Conservation (phyloP, 2,329 filamentous ascomycete genomes). For the Colletotrichum zoysiae region DNA sequence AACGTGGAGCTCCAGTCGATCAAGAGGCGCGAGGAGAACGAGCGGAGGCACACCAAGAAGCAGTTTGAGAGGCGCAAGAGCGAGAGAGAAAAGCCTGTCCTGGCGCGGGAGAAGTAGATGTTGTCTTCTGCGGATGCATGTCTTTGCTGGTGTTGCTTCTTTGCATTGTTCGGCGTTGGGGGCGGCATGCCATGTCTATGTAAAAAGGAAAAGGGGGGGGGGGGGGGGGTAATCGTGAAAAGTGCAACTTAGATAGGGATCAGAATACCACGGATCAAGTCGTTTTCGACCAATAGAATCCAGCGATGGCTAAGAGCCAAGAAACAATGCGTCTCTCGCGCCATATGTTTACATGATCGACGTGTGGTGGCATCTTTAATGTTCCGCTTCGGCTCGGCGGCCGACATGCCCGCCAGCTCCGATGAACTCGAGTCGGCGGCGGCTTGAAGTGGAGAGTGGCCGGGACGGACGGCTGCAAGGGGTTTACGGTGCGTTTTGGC, state of each 20-base stretch:
- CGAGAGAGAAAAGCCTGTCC: conserved; percentile 93
- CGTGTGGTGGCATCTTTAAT: neutral
- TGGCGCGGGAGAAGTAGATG: conserved; percentile 71
- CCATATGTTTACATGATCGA: too few relatives aligned
- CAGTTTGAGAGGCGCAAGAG: conserved; percentile 78
- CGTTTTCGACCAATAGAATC: conserved; percentile 15
- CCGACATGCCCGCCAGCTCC: conserved; percentile 30
- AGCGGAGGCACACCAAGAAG: conserved; percentile 90
- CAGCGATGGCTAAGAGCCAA: conserved; percentile 12
- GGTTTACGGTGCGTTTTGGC: conserved; percentile 27
- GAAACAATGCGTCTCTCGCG: neutral
- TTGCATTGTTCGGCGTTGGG: conserved; percentile 43
- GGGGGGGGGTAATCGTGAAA: conserved; percentile 33
- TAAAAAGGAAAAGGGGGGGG: conserved; percentile 23
- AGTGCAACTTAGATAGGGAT: conserved; percentile 28
- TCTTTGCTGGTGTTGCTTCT: conserved; percentile 21
- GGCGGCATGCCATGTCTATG: conserved; percentile 28
- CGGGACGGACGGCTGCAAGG: conserved; percentile 23
- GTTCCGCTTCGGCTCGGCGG: conserved; percentile 5
- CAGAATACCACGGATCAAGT: conserved; percentile 32
- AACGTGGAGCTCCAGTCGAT: conserved; percentile 86
- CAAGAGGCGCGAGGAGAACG: conserved; percentile 94
- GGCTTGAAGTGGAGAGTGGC: conserved; percentile 6
- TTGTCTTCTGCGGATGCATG: neutral
- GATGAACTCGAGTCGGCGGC: conserved; percentile 12